Base-by-base conservation (phyloP, 768 basidiomycete species). In the Psilocybe sp. region DNA sequence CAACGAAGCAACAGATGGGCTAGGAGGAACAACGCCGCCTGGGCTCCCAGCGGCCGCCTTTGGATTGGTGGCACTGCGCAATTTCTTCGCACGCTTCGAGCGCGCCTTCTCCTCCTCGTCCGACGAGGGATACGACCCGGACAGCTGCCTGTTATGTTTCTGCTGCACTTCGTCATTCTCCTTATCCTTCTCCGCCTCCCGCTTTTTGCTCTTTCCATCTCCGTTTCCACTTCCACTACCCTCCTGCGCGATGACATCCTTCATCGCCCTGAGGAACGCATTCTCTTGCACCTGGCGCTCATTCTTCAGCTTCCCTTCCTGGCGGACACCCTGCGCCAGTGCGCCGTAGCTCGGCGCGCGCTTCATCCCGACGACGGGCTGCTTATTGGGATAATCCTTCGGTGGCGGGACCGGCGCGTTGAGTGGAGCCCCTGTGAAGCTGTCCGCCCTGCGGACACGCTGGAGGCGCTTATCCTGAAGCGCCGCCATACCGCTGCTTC, bases 41-140 rank as follows among this genome's bases (percentile, higher is more conserved):
- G 52, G 23, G 23, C 23, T 28, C 23, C 23, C 23, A 28, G 23
- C 23, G 7, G 23, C 23, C 3, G 23, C 4, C 23, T 28, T 28
- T 3, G 23, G 7, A 7, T 28, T 28, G 23, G 23, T 28, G 4
- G 23, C 23, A 28, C 23, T 64, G 50, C 80, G 75, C 43, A 75
- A 68, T 67, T 84, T 88, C 77, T 89, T 90, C 18, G 74, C 82
- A 33, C 72, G 74, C 54, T 72, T 73, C 36, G 72, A 75, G 34
- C 86, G 78, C 18, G 75, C 58, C 64, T 82, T 84, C 68, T 90
- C 87, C 60, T 89, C 88, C 55, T 89, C 88, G 59, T 90, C 88
- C 15, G 84, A 86, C 11, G 87, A 87, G 18, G 80, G 69, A 61
- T 69, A 74, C 40, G 74, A 71, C 16, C 65, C 64, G 14, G 65